Evolutionary conservation across 176 grass and related monocot genomes (phyloP).

Genomic region (Avena eriantha): DNA sequence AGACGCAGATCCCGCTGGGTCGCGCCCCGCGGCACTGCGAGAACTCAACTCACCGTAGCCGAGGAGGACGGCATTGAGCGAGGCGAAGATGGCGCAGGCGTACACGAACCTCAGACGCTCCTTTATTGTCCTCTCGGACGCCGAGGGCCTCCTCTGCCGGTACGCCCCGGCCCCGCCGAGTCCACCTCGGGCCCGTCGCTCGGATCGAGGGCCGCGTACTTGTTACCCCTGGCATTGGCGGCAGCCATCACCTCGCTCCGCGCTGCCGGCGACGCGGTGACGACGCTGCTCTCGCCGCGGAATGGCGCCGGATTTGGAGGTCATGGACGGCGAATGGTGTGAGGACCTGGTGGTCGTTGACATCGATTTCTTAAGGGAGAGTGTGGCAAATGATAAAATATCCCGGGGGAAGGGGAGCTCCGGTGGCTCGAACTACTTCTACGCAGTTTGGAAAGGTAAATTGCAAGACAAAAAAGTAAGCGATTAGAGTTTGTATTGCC

Average conservation of each 20-base stretch:
- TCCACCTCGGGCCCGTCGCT: conserved; percentile 42
- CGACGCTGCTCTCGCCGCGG: background rate
- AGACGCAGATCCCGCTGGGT: background rate
- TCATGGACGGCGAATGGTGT: conserved; percentile 40
- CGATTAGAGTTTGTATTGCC: too few species aligned
- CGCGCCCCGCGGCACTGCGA: background rate
- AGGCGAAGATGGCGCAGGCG: conserved; percentile 57
- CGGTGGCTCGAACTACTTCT: too few species aligned
- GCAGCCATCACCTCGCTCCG: conserved; percentile 37
- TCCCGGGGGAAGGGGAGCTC: too few species aligned
- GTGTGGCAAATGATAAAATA: too few species aligned
- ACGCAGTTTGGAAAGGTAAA: too few species aligned
- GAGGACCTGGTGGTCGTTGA: too few species aligned
- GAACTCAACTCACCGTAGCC: conserved; percentile 57
- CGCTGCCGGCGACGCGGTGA: conserved; percentile 2
- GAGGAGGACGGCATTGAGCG: conserved; percentile 65
- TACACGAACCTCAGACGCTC: conserved; percentile 54
- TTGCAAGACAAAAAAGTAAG: too few species aligned
- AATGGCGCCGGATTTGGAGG: conserved; percentile 23
- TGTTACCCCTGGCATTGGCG: conserved; percentile 44
- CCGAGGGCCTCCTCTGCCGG: conserved; percentile 21
- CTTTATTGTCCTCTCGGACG: conserved; percentile 36
- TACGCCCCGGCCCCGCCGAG: background rate
- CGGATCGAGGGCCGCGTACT: conserved; percentile 45
- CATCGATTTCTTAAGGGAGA: too few species aligned